Evolutionary conservation across 768 basidiomycete species (phyloP).

Genomic region (Macrolepiota albuminosa): DNA sequence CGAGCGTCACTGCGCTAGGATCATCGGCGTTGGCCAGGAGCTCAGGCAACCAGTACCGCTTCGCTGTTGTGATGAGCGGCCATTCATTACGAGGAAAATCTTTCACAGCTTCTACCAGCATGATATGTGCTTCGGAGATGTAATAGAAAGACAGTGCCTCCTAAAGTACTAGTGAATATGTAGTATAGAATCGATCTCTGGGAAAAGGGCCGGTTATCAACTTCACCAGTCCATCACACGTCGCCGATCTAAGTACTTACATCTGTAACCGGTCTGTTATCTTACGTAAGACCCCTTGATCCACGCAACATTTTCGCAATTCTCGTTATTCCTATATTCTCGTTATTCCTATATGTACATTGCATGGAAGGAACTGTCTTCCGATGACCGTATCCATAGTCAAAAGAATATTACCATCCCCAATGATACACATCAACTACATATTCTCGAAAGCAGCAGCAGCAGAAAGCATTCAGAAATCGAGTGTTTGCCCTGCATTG

Average conservation of each 20-base stretch:
- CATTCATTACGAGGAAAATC: conserved; percentile 37
- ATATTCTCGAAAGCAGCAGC: not conserved
- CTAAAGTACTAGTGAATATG: conserved; percentile 2
- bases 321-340: not conserved
- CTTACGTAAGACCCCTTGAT: not conserved
- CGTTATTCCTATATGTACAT: not conserved
- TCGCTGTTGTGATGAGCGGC: conserved; percentile 49
- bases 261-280: not conserved
- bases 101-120: conserved; percentile 20
- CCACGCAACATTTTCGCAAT: not conserved
- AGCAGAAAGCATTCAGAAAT: conserved; percentile 17
- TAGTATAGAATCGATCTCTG: not conserved
- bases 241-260: not conserved
- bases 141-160: not conserved
- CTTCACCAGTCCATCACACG: not conserved
- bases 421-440: conserved; percentile 1
- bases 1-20: conserved; percentile 46
- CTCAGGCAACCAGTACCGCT: conserved; percentile 47
- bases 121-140: conserved; percentile 1
- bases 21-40: conserved; percentile 30
- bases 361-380: not conserved
- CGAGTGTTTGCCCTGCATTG: conserved; percentile 26
- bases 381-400: not conserved
- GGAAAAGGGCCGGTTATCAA: not conserved
- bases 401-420: not conserved